phyloP scores from a whole-genome alignment of 176 grass and related monocot genomes.

The Zea mays region Zm-B73-REFERENCE-NAM-5.0 NC_050097.1:14190001-14190500 shows the following conservation, averaged over 20 bases:
- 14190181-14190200: neutral
- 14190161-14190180: slow-evolving; percentile 18
- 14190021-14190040: too few relatives aligned
- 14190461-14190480: slow-evolving; percentile 36
- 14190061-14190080: too few relatives aligned
- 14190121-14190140: neutral
- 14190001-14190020: too few relatives aligned
- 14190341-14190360: neutral
- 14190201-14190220: slow-evolving; percentile 26
- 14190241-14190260: slow-evolving; percentile 10
- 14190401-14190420: slow-evolving; percentile 1
- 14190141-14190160: slow-evolving; percentile 31
- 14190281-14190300: neutral
- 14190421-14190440: slow-evolving; percentile 23
- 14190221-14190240: too few relatives aligned
- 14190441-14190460: slow-evolving; percentile 44
- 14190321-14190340: slow-evolving; percentile 31
- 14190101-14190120: neutral
- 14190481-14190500: slow-evolving; percentile 28
- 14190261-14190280: neutral
- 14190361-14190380: slow-evolving; percentile 13
- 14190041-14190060: too few relatives aligned
- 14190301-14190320: slow-evolving; percentile 26
- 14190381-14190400: neutral
- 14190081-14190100: too few relatives aligned